Evolutionary conservation across 805 yeast species (phyloP), one percentile per base, ranked within the genome.

Genomic region (Vanderwaltozyma verrucispora): DNA sequence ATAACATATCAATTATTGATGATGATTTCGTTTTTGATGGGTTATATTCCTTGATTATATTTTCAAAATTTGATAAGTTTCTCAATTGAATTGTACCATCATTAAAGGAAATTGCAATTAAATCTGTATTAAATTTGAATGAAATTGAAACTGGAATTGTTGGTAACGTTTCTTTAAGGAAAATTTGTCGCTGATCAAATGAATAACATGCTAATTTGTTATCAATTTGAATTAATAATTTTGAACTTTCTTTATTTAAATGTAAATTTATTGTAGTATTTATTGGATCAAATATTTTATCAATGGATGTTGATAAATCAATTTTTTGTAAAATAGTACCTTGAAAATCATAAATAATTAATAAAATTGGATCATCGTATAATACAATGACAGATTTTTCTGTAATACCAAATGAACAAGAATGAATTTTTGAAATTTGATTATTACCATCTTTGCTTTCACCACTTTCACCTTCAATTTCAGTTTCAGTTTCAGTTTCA

Each of bases 301-400:
- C 20, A 3, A 32, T 11, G 9, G 24, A 19, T 5, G 15, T 17
- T 13, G 31, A 23, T 17, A 28, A 24, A 28, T 28, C 32, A 6
- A 32, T 28, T n/a, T 41, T 48, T 37, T 53, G 59, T 27, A 56
- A 35, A 9, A 46, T 33, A 12, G 45, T 47, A 11, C 60, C 60
- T 15, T 49, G 43, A 37, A 56, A 59, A 31, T 46, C 49, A 38
- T 56, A 54, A 17, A 59, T 54, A 1, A 42, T 43, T 18, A 55
- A 34, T 29, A 47, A 44, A 27, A 41, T 44, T 19, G 59, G 54
- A 21, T 47, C 40, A 8, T 32, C 34, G 20, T 46, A 39, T 15
- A 56, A 36, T 3, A 49, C 48, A 14, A 58, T 51, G 14, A 58
- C 42, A 10, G 61, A 54, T 40, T 53, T 58, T 30, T 58, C 61